These are phyloP conservation scores for Scedosporium minutisporum DNA, from an alignment of 2,329 filamentous ascomycete species.

Conservation along the genomic window DNA sequence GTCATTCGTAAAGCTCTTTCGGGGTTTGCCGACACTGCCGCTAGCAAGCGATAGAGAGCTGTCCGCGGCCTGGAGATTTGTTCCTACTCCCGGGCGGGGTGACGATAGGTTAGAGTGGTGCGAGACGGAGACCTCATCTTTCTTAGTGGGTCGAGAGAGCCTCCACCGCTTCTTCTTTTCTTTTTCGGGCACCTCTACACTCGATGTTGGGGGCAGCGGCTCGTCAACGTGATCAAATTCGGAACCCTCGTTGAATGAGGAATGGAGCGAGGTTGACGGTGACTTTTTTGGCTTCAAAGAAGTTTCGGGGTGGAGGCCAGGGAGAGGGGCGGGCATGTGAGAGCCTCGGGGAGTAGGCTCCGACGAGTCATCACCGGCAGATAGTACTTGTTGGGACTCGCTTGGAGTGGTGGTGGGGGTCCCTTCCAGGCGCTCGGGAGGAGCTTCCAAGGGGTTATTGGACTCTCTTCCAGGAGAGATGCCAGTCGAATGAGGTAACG, in stretches of 20 bases:
- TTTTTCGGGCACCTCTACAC: conserved; percentile 44
- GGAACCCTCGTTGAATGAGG: conserved; percentile 70
- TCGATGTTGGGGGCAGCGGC: conserved; percentile 15
- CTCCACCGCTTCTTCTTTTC: conserved; percentile 65
- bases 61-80: conserved; percentile 52
- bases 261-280: conserved; percentile 67
- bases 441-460: conserved; percentile 34
- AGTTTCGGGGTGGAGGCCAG: conserved; percentile 29
- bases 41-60: conserved; percentile 63
- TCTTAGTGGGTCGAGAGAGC: conserved; percentile 54
- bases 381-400: conserved; percentile 10
- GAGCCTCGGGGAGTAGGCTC: conserved; percentile 38
- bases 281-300: conserved; percentile 45
- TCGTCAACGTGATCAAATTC: conserved; percentile 69
- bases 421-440: neutral
- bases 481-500: conserved; percentile 42
- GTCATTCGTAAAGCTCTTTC: conserved; percentile 42
- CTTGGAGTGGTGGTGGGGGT: neutral
- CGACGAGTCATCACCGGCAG: conserved; percentile 22
- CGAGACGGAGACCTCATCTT: conserved; percentile 38
- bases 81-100: conserved; percentile 41
- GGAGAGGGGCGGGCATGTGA: conserved; percentile 29
- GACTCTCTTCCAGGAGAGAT: conserved; percentile 37
- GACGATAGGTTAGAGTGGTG: conserved; percentile 30
- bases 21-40: conserved; percentile 32